Evolutionary conservation across 176 grass and related monocot species (phyloP).

Genomic region (Aegilops sharonensis): DNA sequence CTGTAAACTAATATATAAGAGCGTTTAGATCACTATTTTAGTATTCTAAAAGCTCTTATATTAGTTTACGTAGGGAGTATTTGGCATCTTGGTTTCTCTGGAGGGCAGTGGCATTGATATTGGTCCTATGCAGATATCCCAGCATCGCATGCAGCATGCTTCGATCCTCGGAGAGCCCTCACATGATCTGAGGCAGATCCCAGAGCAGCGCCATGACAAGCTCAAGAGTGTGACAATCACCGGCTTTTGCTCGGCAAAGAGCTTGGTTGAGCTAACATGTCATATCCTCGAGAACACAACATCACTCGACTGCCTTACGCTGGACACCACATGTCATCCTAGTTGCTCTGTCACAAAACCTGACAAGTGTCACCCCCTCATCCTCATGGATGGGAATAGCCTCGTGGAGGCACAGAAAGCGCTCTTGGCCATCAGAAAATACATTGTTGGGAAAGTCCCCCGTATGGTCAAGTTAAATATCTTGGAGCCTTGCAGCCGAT

Average conservation of each 20-base stretch:
- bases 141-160: neutral
- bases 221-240: slow-evolving; percentile 19
- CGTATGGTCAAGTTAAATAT: neutral
- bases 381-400: no score
- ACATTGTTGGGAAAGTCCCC: neutral
- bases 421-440: neutral
- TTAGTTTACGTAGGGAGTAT: no score
- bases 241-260: slow-evolving; percentile 2
- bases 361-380: no score
- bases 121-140: no score
- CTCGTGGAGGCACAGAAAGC: neutral
- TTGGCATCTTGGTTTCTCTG: no score
- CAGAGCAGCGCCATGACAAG: neutral
- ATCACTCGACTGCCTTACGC: neutral
- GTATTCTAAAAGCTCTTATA: no score
- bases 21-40: no score
- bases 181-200: neutral
- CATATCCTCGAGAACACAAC: neutral
- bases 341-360: no score
- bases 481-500: neutral
- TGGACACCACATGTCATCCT: neutral
- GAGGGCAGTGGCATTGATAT: no score
- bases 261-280: neutral
- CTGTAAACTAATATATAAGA: no score
- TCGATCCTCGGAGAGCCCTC: neutral